Percentiles rank a stretch among this genome's conserved stretches.
These are phyloP conservation scores for Aethionema arabicum DNA, from an alignment of 345 rosid species.

Conservation along the genomic window DNA sequence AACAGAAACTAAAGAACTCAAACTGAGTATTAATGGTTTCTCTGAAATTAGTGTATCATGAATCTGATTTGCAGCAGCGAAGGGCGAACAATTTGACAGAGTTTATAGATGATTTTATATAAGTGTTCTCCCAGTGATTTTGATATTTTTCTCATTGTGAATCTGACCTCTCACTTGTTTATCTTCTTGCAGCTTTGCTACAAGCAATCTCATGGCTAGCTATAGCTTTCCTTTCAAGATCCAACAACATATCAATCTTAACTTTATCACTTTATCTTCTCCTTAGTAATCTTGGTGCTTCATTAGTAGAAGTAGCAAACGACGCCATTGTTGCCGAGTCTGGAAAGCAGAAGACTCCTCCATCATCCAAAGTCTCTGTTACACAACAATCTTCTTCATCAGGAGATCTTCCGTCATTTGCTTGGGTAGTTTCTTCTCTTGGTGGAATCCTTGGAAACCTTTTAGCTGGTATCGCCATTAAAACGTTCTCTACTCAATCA, in stretches of 20 bases:
- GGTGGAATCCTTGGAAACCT: conserved; percentile 94
- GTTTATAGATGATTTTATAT: too few relatives aligned
- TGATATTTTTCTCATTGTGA: background rate
- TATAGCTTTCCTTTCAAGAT: conserved; percentile 56
- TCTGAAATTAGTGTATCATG: too few relatives aligned
- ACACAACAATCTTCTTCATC: conserved; percentile 37
- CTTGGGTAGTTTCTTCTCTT: conserved; percentile 71
- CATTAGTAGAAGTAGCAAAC: conserved; percentile 87
- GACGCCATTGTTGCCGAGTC: conserved; percentile 92
- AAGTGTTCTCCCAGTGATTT: background rate
- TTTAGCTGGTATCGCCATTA: conserved; percentile 66
- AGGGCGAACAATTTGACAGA: too few relatives aligned
- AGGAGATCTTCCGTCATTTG: conserved; percentile 76
- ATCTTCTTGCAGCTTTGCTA: conserved; percentile 59
- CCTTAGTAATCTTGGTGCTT: conserved; percentile 84
- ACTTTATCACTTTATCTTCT: conserved; percentile 57
- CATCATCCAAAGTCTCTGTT: conserved; percentile 32
- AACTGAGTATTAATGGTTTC: too few relatives aligned
- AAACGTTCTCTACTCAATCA: conserved; percentile 43
- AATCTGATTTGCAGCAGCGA: too few relatives aligned
- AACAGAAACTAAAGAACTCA: too few relatives aligned
- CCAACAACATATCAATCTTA: conserved; percentile 56
- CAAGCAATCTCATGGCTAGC: conserved; percentile 89
- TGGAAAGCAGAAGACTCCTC: conserved; percentile 41
- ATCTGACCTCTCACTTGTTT: background rate